These are phyloP conservation scores for Trametes polyzona DNA, from an alignment of 1,284 basidiomycete genomes.

Conservation along the genomic window DNA sequence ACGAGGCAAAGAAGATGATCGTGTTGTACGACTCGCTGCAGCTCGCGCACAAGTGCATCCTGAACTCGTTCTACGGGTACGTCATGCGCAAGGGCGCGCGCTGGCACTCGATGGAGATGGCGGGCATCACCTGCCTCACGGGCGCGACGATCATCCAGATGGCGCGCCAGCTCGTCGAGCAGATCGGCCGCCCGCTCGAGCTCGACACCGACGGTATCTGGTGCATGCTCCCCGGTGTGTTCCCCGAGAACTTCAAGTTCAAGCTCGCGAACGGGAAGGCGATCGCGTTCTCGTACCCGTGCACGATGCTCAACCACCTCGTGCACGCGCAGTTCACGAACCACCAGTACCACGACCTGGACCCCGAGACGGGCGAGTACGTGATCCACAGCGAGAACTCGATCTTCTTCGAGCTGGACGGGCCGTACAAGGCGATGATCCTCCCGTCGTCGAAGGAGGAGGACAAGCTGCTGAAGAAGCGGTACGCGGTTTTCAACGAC, in stretches of 20 bases:
- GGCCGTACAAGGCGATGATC: conserved; percentile 99
- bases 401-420: conserved; percentile 99
- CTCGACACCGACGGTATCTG: conserved; percentile 99
- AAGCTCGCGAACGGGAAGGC: conserved; percentile 88
- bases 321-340: conserved; percentile 97
- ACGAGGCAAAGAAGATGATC: conserved; percentile 99
- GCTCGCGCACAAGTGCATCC: conserved; percentile 98
- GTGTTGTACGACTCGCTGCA: conserved; percentile 99
- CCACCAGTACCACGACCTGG: conserved; percentile 95
- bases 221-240: conserved; percentile 99
- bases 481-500: conserved; percentile 99
- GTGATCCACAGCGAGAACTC: conserved; percentile 94
- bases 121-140: conserved; percentile 98
- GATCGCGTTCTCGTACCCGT: conserved; percentile 95
- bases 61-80: conserved; percentile 99
- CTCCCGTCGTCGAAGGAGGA: conserved; percentile 99
- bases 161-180: conserved; percentile 97
- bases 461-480: conserved; percentile 98
- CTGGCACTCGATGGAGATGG: conserved; percentile 99
- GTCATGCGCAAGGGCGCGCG: conserved; percentile 99
- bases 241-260: conserved; percentile 99
- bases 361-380: conserved; percentile 85
- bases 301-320: conserved; percentile 99
- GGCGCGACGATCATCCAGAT: conserved; percentile 99
- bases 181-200: conserved; percentile 96